Conservation (phyloP, 1,284 basidiomycete species). For the Peniophora sp. region DNA sequence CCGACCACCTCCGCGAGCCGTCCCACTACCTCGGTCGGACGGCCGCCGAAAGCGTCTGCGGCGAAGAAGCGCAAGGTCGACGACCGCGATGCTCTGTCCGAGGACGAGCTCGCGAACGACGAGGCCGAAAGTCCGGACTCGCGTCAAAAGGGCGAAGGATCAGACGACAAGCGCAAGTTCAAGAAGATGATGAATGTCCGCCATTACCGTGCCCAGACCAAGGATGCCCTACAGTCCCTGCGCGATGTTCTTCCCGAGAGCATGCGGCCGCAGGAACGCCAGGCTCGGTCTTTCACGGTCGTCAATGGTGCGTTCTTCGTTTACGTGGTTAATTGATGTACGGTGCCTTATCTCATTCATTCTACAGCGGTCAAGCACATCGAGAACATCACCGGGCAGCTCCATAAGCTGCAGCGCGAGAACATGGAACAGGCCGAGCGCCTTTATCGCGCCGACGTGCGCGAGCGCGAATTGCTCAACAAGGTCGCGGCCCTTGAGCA, state of each 20-base stretch:
- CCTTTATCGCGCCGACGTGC: not conserved
- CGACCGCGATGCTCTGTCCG: not conserved
- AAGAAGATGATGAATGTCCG: slow-evolving; percentile 13
- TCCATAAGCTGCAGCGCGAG: slow-evolving; percentile 8
- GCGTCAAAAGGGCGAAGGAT: not conserved
- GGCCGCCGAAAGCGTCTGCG: too few species aligned
- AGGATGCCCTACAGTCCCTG: slow-evolving; percentile 10
- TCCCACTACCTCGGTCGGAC: too few species aligned
- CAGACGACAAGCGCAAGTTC: slow-evolving; percentile 13
- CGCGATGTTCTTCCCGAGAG: slow-evolving; percentile 11
- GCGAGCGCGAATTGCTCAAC: slow-evolving; percentile 5
- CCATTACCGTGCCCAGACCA: slow-evolving; percentile 10
- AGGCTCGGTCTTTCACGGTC: slow-evolving; percentile 10
- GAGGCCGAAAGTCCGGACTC: not conserved
- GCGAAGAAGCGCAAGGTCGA: not conserved
- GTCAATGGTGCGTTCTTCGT: slow-evolving; percentile 7
- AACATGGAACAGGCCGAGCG: slow-evolving; percentile 6
- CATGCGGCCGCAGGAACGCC: slow-evolving; percentile 10
- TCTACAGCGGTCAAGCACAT: slow-evolving; percentile 11
- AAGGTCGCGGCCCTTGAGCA: slow-evolving; percentile 2
- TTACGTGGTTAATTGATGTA: not conserved
- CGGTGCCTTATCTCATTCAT: not conserved
- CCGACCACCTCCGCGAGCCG: not conserved
- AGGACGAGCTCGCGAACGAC: not conserved
- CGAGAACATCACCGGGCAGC: slow-evolving; percentile 9